These are phyloP conservation scores for Pilatotrama ljubarskyi DNA, from an alignment of 768 basidiomycete species.

Conservation along the genomic window DNA sequence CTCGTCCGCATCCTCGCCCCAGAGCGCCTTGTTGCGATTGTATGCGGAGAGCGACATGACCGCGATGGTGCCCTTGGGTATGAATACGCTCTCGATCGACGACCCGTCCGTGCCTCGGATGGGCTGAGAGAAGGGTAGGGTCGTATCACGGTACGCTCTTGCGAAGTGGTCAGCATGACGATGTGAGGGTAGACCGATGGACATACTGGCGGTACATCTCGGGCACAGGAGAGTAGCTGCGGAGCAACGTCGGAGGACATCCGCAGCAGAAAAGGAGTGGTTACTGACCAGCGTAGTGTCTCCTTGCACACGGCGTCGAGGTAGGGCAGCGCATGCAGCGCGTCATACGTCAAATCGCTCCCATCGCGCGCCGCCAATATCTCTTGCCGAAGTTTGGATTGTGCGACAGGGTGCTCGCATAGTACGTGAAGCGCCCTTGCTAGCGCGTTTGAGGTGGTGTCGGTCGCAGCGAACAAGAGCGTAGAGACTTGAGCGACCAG, in stretches of 20 bases:
- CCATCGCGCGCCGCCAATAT: neutral
- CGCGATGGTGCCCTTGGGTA: conserved; percentile 49
- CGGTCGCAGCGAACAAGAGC: neutral
- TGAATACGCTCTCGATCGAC: conserved; percentile 38
- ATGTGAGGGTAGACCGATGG: neutral
- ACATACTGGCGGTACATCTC: conserved; percentile 27
- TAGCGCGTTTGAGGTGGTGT: conserved; percentile 1
- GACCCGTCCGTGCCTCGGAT: conserved; percentile 43
- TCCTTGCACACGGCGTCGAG: conserved; percentile 6
- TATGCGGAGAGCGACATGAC: conserved; percentile 43
- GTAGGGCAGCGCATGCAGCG: neutral
- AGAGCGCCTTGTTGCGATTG: conserved; percentile 52
- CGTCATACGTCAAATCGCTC: neutral
- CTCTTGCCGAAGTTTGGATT: neutral
- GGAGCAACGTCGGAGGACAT: neutral
- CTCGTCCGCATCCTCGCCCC: conserved; percentile 59
- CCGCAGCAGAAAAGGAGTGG: neutral
- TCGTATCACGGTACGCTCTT: conserved; percentile 50
- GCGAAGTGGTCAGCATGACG: neutral
- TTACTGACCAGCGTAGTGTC: conserved; percentile 6
- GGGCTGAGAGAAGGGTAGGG: conserved; percentile 54
- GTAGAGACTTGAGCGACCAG: conserved; percentile 40
- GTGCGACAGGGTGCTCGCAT: neutral
- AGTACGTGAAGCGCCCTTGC: conserved; percentile 1
- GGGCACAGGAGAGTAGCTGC: conserved; percentile 46